Evolutionary conservation across 2,329 filamentous ascomycete species (phyloP).

Genomic region (Trichothecium sympodiale): DNA sequence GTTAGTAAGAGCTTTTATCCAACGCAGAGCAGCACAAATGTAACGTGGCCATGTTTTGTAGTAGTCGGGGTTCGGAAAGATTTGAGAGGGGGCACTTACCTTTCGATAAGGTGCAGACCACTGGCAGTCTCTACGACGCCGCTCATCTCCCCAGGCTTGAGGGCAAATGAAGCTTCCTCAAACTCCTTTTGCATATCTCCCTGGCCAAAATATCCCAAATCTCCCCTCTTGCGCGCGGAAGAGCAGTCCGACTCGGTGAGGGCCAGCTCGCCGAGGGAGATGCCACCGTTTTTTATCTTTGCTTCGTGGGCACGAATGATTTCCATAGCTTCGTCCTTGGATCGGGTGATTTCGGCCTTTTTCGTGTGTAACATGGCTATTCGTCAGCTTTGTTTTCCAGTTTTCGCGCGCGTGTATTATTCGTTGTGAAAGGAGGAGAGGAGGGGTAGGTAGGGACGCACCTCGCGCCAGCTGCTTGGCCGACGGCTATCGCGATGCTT

Average conservation of each 20-base stretch:
- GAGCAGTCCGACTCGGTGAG: constrained; percentile 89
- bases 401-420: background rate
- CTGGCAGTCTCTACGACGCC: constrained; percentile 83
- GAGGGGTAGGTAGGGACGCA: constrained; percentile 16
- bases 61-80: too few relatives aligned
- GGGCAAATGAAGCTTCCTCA: constrained; percentile 86
- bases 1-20: too few relatives aligned
- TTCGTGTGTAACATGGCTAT: background rate
- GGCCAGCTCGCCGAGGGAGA: constrained; percentile 71
- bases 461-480: constrained; percentile 85
- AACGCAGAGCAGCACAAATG: too few relatives aligned
- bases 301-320: constrained; percentile 68
- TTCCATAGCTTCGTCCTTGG: constrained; percentile 72
- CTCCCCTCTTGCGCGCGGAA: constrained; percentile 85
- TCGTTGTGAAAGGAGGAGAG: background rate
- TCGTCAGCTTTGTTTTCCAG: background rate
- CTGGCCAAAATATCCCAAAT: constrained; percentile 87
- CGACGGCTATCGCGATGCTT: constrained; percentile 86
- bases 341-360: constrained; percentile 69
- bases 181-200: constrained; percentile 99
- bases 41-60: too few relatives aligned
- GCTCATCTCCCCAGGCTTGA: constrained; percentile 80
- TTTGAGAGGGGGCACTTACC: constrained; percentile 45
- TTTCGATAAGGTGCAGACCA: constrained; percentile 89
- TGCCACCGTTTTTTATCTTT: constrained; percentile 60